These are phyloP conservation scores for Evansstolkia leycettana DNA, from an alignment of 495 filamentous ascomycete genomes.

Conservation along the genomic window DNA sequence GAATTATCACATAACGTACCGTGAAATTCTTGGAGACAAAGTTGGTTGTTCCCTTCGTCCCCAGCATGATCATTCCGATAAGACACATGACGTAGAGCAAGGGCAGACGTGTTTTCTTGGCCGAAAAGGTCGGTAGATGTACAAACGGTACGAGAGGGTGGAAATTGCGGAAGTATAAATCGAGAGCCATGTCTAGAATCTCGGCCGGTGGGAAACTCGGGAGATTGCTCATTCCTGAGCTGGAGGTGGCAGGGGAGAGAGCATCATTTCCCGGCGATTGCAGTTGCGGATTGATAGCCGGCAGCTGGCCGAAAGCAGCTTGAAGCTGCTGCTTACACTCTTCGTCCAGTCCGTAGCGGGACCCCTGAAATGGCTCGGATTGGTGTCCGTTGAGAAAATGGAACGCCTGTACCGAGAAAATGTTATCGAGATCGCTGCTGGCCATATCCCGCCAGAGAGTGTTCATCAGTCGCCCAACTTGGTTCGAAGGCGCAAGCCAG, in stretches of 20 bases:
- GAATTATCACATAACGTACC: conserved; percentile 17
- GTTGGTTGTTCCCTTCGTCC: conserved; percentile 33
- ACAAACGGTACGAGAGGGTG: conserved; percentile 40
- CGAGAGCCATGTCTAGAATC: conserved; percentile 45
- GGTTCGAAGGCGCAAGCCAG: conserved; percentile 33
- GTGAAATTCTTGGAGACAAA: conserved; percentile 36
- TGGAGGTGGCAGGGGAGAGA: conserved; percentile 14
- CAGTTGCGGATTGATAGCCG: conserved; percentile 7
- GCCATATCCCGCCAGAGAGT: conserved; percentile 35
- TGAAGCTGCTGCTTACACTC: conserved; percentile 34
- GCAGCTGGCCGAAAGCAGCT: conserved; percentile 20
- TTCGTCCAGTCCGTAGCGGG: conserved; percentile 36
- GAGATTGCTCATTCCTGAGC: conserved; percentile 11
- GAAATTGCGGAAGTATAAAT: conserved; percentile 38
- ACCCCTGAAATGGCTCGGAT: conserved; percentile 19
- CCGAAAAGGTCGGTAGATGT: conserved; percentile 38
- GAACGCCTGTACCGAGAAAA: conserved; percentile 25
- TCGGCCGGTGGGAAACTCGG: conserved; percentile 36
- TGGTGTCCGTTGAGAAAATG: conserved; percentile 9
- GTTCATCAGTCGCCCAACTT: conserved; percentile 34
- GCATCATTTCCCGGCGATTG: conserved; percentile 14
- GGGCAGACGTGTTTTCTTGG: conserved; percentile 28
- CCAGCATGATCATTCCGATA: conserved; percentile 38
- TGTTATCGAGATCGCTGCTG: conserved; percentile 28
- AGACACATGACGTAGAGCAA: conserved; percentile 39